These are phyloP conservation scores for Prunus kanzakura DNA, from an alignment of 306 rosid species.

Conservation along the genomic window DNA sequence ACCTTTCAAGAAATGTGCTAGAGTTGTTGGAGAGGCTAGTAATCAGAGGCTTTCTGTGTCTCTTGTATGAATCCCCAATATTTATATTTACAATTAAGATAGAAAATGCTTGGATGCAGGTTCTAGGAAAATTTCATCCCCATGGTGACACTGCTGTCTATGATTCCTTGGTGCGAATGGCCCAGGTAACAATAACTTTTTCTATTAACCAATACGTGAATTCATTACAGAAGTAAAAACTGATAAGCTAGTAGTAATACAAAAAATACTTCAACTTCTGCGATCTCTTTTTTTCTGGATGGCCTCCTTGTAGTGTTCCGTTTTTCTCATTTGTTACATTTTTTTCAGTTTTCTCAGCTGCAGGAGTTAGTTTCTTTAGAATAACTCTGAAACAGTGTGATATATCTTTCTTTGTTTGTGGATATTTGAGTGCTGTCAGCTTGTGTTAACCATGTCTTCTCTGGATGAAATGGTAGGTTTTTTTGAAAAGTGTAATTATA, in stretches of 20 bases:
- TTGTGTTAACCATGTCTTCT: not conserved
- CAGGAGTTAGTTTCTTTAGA: not conserved
- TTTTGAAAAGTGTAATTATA: not conserved
- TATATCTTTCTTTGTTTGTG: not conserved
- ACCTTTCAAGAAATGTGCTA: slow-evolving; percentile 95
- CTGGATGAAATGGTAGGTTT: not conserved
- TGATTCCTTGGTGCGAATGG: slow-evolving; percentile 97
- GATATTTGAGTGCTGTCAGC: not conserved
- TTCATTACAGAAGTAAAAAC: not conserved
- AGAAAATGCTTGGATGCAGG: slow-evolving; percentile 45
- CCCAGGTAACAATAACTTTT: slow-evolving; percentile 60
- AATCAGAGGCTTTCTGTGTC: not conserved
- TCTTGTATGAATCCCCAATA: not conserved
- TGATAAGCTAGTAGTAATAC: not conserved
- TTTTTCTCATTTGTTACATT: not conserved
- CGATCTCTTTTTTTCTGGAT: not conserved
- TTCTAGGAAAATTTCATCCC: slow-evolving; percentile 92
- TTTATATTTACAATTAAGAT: not conserved
- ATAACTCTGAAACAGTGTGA: not conserved
- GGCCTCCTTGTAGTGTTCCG: not conserved
- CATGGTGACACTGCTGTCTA: slow-evolving; percentile 96
- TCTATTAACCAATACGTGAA: not conserved
- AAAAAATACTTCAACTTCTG: not conserved
- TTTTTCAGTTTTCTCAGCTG: not conserved
- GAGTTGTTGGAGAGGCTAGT: slow-evolving; percentile 99